Evolutionary conservation across 2,329 filamentous ascomycete genomes (phyloP), one percentile per base, ranked within the genome.

Genomic region (Diatrype stigma): DNA sequence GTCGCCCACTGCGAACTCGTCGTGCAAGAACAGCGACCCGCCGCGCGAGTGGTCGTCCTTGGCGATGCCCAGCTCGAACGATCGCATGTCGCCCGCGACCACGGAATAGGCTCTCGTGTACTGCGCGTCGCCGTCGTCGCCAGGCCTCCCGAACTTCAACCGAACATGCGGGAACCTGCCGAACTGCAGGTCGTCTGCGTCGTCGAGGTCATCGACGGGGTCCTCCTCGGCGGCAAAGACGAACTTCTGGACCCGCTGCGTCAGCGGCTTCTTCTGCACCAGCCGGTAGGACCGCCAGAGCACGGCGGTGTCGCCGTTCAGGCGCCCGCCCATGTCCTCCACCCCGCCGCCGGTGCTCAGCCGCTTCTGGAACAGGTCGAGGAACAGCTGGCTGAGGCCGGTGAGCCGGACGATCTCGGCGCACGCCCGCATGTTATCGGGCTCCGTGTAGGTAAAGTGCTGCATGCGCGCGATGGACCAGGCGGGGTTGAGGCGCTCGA

Each of bases 391-490:
- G 8, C 76, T 75, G 1, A 83, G 70, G 5, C 70, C 72, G 5
- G 74, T 74, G 17, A 84, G 72, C 4, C 69, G 68, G 0, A 74
- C 71, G 2, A 86, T 67, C 56, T 78, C 73, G 32, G 69, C 64
- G 45, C 78, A 74, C 66, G 77, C 79, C 42, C 70, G 75, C 3
- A 69, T 55, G 58, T 84, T 77, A 38, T 71, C 70, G 17, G 67
- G 72, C 38, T 81, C 75, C 2, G 76, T 71, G 61, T 84, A 81
- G 26, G 85, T 66, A 52, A 79, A 83, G 63, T 84, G 77, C 62
- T 85, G 82, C 0, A 86, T 66, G 17, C 77, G 70, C 56, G 80
- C 77, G 22, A 87, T 73, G 0, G 82, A 79, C 84, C 84, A 87
- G 22, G 69, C 56, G 0, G 82, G 81, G 64, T 81, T 70, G 17